Base-by-base conservation (phyloP, 371 early-diverging fungal species). In the Rhizopus microsporus region DNA sequence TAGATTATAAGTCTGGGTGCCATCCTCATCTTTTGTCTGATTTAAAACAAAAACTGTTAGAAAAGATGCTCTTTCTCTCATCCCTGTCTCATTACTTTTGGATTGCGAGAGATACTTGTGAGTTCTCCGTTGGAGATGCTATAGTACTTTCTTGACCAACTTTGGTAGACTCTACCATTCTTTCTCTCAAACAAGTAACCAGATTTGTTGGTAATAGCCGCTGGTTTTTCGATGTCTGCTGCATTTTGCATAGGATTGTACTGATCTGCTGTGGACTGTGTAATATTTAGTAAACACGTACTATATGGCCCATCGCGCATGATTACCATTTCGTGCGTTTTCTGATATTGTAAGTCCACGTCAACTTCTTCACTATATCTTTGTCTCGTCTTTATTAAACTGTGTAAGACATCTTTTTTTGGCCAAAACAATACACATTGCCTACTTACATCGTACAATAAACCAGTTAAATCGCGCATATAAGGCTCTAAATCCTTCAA, bases 101-200 rank as follows among this genome's bases (percentile, higher is more conserved):
- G 57, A 37, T 72, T 74, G 37, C 86, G 71, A 0, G 72, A 72
- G 35, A 71, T 68, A 52, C 84, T 86, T 7, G 75, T 68, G 46
- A 93, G 60, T 9, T 77, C 65, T 42, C 87, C 89, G 51, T 85
- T 84, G 31, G 82, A 77, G 30, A 93, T 85, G 35, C 68, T 82
- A 57, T 86, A 91, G 59, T 87, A 92, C 37, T 88, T 84, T 31
- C 91, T 80, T 30, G 76, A 79, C 92, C 93, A 93, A 46, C 82
- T 81, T 59, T 86, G 83, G 67, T 89, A 72, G 0, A 91, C 81
- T 51, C 88, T 71, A 30, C 87, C 87, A 44, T 82, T 76, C 43
- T 82, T 84, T 54, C 87, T 83, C 63, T 89, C 83, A 59, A 88
- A 90, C 7, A 93, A 65, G 57, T 93, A 92, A 16, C 93, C 93